Evolutionary conservation across 208 protist species (phyloP), one percentile per base, ranked within the genome.

Genomic region (Novymonas esmeraldas): DNA sequence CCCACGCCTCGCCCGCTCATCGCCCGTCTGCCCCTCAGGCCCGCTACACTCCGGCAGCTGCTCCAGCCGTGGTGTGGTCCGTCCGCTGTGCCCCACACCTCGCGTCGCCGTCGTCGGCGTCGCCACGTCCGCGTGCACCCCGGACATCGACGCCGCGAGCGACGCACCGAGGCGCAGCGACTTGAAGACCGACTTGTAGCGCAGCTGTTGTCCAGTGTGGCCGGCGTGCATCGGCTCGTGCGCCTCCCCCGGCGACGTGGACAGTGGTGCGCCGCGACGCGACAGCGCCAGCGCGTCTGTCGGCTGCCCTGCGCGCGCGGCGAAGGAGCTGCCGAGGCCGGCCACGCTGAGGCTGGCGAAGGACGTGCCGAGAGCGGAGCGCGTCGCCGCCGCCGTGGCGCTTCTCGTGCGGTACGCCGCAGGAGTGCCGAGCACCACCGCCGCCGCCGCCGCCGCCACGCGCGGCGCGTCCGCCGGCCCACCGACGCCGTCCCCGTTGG

Each of bases 401-500:
- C 33, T 46, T 36, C 48, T 74, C 20, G 50, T 51, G 16, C 61
- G 69, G 54, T 75, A 64, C 3, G 51, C 9, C 44, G 24, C 58
- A 2, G 69, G 69, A 29, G 69, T 75, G 45, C 69, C 61, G 41
- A 75, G 59, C 54, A 64, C 55, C 42, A 75, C 69, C 22, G 61
- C 61, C 33, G 61, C 69, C 10, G 68, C 69, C 22, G 61, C 61
- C 33, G 61, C 69, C 10, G 68, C 26, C 16, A 68, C 38, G 24
- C 31, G 45, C 7, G 52, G 38, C 6, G 58, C 42, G 54, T 45
- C 36, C 9, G 31, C 18, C 42, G 52, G 60, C 6, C 20, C 36
- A 18, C 10, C 24, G 24, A 45, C 46, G 0, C 50, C 14, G 34
- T 48, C 7, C 5, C 52, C 29, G 22, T 36, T 28, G 29, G 11